These are phyloP conservation scores for Stellera chamaejasme DNA, from an alignment of 345 rosid genomes.

Conservation along the genomic window DNA sequence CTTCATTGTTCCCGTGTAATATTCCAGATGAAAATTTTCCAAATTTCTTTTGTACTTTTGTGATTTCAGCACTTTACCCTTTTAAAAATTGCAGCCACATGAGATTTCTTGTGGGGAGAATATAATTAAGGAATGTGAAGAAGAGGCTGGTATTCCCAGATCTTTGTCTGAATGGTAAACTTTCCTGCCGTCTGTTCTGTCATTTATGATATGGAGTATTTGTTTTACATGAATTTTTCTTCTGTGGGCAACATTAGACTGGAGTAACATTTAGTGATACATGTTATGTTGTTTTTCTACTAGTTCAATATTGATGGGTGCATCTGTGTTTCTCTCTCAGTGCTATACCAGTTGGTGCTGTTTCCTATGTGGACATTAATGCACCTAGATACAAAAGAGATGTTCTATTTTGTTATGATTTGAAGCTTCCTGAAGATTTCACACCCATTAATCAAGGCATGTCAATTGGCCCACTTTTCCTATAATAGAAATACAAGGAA, in stretches of 20 bases:
- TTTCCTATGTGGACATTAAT: constrained; percentile 65
- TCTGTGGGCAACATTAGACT: no score
- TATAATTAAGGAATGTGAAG: constrained; percentile 85
- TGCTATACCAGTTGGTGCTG: constrained; percentile 79
- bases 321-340: constrained; percentile 26
- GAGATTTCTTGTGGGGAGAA: constrained; percentile 73
- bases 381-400: constrained; percentile 68
- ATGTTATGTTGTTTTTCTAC: background rate
- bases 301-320: constrained; percentile 7
- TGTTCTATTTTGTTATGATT: constrained; percentile 81
- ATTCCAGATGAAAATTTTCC: no score
- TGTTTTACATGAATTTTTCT: no score
- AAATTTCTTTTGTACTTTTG: no score
- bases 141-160: constrained; percentile 83
- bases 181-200: constrained; percentile 6
- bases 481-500: background rate
- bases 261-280: no score
- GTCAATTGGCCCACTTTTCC: no score
- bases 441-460: constrained; percentile 66
- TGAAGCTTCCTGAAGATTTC: constrained; percentile 61
- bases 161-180: constrained; percentile 46
- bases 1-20: no score
- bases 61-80: no score
- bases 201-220: background rate
- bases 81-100: constrained; percentile 51